phyloP scores from a whole-genome alignment of 208 protist species.

The Leishmania martiniquensis region DNA sequence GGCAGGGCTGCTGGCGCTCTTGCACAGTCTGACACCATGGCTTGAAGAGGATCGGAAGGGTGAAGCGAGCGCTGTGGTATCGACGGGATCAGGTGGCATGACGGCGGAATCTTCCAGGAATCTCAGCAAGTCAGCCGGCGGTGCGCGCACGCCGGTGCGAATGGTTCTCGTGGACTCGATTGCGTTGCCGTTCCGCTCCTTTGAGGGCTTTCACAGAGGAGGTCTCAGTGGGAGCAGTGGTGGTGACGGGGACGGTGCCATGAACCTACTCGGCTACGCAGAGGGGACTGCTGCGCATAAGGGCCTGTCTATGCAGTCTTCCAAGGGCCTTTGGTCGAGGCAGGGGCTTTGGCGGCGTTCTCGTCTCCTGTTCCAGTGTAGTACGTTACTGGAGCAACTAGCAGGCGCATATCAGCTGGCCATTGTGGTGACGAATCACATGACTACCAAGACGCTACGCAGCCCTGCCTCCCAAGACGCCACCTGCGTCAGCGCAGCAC shows the following conservation, averaged over 20 bases:
- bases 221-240: not conserved
- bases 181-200: slow-evolving; percentile 78
- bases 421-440: slow-evolving; percentile 88
- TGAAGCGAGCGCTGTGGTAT: not conserved
- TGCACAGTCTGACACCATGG: slow-evolving; percentile 41
- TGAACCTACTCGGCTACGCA: not conserved
- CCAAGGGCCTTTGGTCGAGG: slow-evolving; percentile 1
- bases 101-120: not conserved
- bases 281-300: not conserved
- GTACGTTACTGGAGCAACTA: slow-evolving; percentile 49
- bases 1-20: slow-evolving; percentile 53
- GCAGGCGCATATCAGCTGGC: slow-evolving; percentile 48
- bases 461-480: not conserved
- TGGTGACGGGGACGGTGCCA: not conserved
- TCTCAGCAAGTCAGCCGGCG: not conserved
- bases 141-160: slow-evolving; percentile 7
- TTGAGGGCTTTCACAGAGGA: slow-evolving; percentile 15
- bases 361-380: slow-evolving; percentile 65
- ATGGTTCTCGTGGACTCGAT: slow-evolving; percentile 91
- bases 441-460: slow-evolving; percentile 56
- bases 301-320: too few species aligned
- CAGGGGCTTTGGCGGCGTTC: slow-evolving; percentile 43
- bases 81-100: not conserved
- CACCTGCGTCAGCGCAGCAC: not conserved
- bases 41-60: not conserved